These are phyloP conservation scores for Aspergillus hiratsukae DNA, from an alignment of 2,329 filamentous ascomycete genomes.

Conservation along the genomic window DNA sequence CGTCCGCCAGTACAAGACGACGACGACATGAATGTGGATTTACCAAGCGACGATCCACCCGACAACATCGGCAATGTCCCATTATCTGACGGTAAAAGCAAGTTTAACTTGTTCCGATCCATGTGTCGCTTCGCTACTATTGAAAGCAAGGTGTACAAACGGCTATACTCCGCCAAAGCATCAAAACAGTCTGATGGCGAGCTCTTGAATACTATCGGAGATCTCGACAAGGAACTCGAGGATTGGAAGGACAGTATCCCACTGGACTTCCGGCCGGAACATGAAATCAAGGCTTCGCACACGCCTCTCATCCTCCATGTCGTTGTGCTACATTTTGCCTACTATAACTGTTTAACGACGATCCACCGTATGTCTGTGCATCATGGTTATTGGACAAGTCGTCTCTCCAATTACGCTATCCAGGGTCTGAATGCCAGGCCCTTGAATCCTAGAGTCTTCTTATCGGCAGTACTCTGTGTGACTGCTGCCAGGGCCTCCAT, in stretches of 20 bases:
- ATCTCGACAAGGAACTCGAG: constrained; percentile 84
- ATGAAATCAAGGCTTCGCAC: constrained; percentile 90
- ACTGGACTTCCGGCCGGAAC: constrained; percentile 91
- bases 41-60: constrained; percentile 82
- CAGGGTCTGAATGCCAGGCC: constrained; percentile 87
- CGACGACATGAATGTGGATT: constrained; percentile 89
- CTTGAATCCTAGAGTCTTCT: constrained; percentile 89
- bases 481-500: constrained; percentile 90
- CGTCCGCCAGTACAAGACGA: constrained; percentile 69
- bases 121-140: constrained; percentile 91
- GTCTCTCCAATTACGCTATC: constrained; percentile 90
- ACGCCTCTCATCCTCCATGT: constrained; percentile 92
- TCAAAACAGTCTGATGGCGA: constrained; percentile 89
- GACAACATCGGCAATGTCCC: constrained; percentile 96
- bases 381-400: constrained; percentile 95
- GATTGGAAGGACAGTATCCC: constrained; percentile 96
- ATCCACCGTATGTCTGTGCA: constrained; percentile 99
- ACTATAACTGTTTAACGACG: constrained; percentile 96
- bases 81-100: constrained; percentile 79
- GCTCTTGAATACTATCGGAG: constrained; percentile 89
- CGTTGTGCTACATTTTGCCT: constrained; percentile 90
- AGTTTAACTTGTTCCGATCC: constrained; percentile 89
- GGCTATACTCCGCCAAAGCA: constrained; percentile 86
- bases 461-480: constrained; percentile 87
- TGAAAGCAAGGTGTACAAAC: constrained; percentile 89